A percentile compares a stretch with the other conserved stretches of the same genome.
Conservation (phyloP, 129 eudicot species). For the Apium graveolens region DNA sequence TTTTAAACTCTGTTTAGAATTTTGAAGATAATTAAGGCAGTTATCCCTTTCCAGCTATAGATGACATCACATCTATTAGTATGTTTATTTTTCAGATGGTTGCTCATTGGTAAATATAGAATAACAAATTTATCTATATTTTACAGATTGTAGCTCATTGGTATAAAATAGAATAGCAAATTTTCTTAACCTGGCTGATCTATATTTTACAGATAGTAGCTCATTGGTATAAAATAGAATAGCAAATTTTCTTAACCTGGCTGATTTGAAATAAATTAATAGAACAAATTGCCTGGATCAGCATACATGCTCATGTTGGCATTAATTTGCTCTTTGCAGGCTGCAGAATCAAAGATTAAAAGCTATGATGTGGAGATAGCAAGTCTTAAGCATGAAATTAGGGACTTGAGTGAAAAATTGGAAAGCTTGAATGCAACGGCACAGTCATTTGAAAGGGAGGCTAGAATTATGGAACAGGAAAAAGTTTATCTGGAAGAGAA, state of each 20-base stretch:
- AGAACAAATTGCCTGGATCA: background rate
- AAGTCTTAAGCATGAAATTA: constrained; percentile 49
- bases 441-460: constrained; percentile 67
- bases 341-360: constrained; percentile 76
- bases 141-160: background rate
- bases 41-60: background rate
- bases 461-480: constrained; percentile 67
- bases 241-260: background rate
- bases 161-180: too few relatives aligned
- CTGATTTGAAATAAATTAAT: background rate
- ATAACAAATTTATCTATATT: too few relatives aligned
- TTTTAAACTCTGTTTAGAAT: background rate
- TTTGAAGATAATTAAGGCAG: background rate
- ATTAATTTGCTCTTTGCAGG: constrained; percentile 30
- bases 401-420: constrained; percentile 49
- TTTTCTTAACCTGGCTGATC: background rate
- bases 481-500: constrained; percentile 61
- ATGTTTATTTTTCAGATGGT: background rate
- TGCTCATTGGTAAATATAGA: background rate
- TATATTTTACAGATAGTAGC: too few relatives aligned
- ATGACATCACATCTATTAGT: background rate
- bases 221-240: background rate
- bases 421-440: constrained; percentile 59
- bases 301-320: background rate
- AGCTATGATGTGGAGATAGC: constrained; percentile 65